phyloP scores from a whole-genome alignment of 148 eudicot genomes.

The Arbutus unedo region DNA sequence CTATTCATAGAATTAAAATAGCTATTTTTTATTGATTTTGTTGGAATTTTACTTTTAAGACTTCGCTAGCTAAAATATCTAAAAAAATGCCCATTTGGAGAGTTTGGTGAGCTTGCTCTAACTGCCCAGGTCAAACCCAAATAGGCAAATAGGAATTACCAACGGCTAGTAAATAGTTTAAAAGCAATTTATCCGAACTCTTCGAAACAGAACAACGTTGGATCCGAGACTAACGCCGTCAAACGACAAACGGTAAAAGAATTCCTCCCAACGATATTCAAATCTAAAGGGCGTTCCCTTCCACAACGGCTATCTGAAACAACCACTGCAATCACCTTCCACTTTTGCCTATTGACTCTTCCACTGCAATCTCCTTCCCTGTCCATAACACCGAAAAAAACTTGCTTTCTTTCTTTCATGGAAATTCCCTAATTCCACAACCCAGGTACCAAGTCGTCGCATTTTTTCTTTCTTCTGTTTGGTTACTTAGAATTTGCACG shows the following conservation, averaged over 20 bases:
- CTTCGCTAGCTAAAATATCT: no score
- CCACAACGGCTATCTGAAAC: conserved; percentile 23
- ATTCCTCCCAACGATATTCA: conserved; percentile 18
- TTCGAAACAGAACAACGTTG: background rate
- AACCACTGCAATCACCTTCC: background rate
- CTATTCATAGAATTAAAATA: no score
- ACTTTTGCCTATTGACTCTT: background rate
- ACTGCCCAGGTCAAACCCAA: background rate
- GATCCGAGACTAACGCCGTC: conserved; percentile 26
- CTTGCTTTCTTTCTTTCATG: background rate
- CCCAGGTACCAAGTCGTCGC: conserved; percentile 16
- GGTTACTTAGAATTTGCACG: background rate
- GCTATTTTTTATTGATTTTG: no score
- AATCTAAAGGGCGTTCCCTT: background rate
- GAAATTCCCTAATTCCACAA: background rate
- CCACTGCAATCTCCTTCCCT: background rate
- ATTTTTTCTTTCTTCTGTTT: background rate
- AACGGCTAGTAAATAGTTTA: background rate
- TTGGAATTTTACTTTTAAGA: no score
- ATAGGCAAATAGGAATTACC: background rate
- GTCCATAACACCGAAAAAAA: background rate
- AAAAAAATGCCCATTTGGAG: no score
- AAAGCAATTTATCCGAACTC: background rate
- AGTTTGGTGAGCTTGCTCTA: no score
- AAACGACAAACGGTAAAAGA: conserved; percentile 11